Conservation (phyloP, 495 filamentous ascomycete genomes). For the Podospora conica region DNA sequence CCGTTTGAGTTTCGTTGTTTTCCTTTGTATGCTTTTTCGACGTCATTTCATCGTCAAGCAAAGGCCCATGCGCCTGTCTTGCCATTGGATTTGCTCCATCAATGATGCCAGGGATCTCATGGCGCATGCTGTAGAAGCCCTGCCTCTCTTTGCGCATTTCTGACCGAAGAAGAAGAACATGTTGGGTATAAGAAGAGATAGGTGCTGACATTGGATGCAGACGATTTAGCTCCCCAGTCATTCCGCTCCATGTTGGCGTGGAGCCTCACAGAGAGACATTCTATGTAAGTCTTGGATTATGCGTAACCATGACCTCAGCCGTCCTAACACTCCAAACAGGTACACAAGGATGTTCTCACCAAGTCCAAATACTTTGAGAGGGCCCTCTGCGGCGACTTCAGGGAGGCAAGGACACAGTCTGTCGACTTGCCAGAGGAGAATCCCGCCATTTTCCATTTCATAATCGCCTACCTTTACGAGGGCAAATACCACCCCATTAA, state of each 20-base stretch:
- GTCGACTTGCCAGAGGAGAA: constrained; percentile 45
- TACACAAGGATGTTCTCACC: constrained; percentile 38
- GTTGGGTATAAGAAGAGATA: background rate
- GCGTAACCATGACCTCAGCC: background rate
- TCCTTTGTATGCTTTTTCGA: too few relatives aligned
- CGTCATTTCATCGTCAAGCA: too few relatives aligned
- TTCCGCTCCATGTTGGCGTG: constrained; percentile 37
- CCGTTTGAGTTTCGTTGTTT: background rate
- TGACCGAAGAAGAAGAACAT: too few relatives aligned
- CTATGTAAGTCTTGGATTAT: constrained; percentile 26
- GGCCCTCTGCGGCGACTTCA: constrained; percentile 38
- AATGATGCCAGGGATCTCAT: too few relatives aligned
- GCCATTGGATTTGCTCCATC: too few relatives aligned
- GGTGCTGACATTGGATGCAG: constrained; percentile 16
- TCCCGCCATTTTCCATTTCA: constrained; percentile 42
- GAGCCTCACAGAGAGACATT: constrained; percentile 33
- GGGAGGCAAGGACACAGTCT: constrained; percentile 34
- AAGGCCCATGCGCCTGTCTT: too few relatives aligned
- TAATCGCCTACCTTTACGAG: constrained; percentile 47
- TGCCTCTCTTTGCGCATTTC: too few relatives aligned
- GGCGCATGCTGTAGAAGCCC: too few relatives aligned
- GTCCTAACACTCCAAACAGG: constrained; percentile 16
- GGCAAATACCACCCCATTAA: constrained; percentile 41
- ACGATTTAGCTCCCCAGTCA: constrained; percentile 36
- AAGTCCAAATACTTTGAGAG: constrained; percentile 42